Percentiles rank a stretch among this genome's conserved stretches.
Conservation (phyloP, 371 early-diverging fungal genomes). For the Fennellomyces sp. region DNA sequence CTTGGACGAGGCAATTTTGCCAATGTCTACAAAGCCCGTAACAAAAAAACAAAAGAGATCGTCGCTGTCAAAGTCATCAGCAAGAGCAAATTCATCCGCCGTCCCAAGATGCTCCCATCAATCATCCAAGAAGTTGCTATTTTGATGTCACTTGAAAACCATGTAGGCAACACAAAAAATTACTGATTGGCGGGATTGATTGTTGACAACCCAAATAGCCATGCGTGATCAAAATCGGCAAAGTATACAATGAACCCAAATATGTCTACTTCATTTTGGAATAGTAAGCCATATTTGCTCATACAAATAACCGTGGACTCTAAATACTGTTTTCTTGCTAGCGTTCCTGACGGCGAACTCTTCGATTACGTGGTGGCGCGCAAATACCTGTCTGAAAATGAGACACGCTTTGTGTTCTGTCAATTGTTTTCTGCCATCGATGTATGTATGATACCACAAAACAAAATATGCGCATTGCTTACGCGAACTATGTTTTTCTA, state of each 20-base stretch:
- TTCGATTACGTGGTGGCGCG: constrained; percentile 86
- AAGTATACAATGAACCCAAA: constrained; percentile 64
- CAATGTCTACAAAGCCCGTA: constrained; percentile 51
- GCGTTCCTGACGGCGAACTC: constrained; percentile 85
- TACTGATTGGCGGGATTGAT: background rate
- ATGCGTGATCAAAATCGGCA: constrained; percentile 60
- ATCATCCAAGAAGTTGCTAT: constrained; percentile 73
- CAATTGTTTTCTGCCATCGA: constrained; percentile 75
- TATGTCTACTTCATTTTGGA: constrained; percentile 72
- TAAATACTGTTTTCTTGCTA: constrained; percentile 10
- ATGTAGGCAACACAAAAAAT: constrained; percentile 49
- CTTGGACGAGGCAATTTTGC: constrained; percentile 75
- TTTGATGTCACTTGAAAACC: constrained; percentile 67
- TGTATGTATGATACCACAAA: background rate
- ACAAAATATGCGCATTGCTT: background rate
- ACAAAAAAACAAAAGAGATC: constrained; percentile 41
- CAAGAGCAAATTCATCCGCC: constrained; percentile 42
- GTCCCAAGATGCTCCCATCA: constrained; percentile 60
- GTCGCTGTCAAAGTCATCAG: constrained; percentile 73
- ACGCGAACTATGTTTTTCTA: constrained; percentile 9
- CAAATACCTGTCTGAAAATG: constrained; percentile 73
- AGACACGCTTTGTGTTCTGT: constrained; percentile 79
- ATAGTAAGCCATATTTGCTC: constrained; percentile 57
- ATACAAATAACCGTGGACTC: background rate
- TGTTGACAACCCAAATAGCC: too few species aligned